Evolutionary conservation across 768 basidiomycete species (phyloP).

Genomic region (Tulasnella sp.): DNA sequence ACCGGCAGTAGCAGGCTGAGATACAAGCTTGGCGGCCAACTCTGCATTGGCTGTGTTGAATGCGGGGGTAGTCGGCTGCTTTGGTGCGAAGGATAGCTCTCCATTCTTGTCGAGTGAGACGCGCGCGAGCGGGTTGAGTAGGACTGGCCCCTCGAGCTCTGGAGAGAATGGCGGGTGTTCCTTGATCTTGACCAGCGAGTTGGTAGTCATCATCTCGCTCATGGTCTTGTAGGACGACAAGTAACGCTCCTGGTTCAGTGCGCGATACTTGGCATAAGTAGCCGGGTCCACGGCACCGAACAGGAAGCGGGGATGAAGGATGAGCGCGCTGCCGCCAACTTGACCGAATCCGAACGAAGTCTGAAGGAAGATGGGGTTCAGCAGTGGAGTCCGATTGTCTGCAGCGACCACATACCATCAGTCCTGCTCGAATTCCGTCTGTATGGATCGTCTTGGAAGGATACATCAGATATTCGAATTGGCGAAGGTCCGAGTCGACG

Average conservation of each 20-base stretch:
- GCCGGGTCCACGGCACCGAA: constrained; percentile 74
- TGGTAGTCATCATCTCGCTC: constrained; percentile 93
- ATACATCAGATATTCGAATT: constrained; percentile 89
- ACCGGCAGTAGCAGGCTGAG: constrained; percentile 49
- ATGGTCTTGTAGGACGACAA: constrained; percentile 77
- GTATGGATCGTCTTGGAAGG: constrained; percentile 94
- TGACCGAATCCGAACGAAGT: constrained; percentile 98
- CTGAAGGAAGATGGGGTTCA: constrained; percentile 31
- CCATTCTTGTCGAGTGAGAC: constrained; percentile 78
- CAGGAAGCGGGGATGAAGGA: constrained; percentile 86
- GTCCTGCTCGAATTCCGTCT: constrained; percentile 79
- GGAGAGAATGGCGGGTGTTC: constrained; percentile 80
- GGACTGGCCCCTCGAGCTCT: constrained; percentile 78
- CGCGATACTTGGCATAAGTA: constrained; percentile 69
- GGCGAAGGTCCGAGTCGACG: constrained; percentile 84
- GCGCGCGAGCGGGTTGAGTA: constrained; percentile 91
- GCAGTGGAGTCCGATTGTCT: background rate
- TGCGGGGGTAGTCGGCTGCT: constrained; percentile 45
- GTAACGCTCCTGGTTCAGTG: constrained; percentile 56
- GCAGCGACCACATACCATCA: constrained; percentile 52
- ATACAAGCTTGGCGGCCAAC: constrained; percentile 50
- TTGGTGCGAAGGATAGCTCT: constrained; percentile 69
- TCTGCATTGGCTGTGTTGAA: constrained; percentile 61
- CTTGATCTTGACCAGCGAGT: constrained; percentile 90
- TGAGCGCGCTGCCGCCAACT: constrained; percentile 86